Evolutionary conservation across 768 basidiomycete genomes (phyloP).

Genomic region (Tricholoma furcatifolium): DNA sequence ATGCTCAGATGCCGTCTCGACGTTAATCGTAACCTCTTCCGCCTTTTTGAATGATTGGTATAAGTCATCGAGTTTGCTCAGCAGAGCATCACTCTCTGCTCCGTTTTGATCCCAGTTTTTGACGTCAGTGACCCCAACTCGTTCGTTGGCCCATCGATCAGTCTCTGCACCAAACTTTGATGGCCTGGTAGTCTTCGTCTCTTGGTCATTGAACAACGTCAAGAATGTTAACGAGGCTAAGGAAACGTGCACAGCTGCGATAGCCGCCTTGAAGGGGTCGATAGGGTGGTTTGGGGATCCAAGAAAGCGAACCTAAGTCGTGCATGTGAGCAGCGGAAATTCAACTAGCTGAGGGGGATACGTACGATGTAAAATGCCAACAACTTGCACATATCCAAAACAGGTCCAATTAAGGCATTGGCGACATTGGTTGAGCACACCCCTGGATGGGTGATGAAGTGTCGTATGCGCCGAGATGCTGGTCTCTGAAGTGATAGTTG

Average conservation of each 20-base stretch:
- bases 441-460: conserved; percentile 70
- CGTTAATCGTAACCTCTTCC: conserved; percentile 16
- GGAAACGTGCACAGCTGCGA: conserved; percentile 63
- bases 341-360: background rate
- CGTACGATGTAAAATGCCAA: conserved; percentile 65
- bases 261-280: conserved; percentile 58
- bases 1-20: conserved; percentile 11
- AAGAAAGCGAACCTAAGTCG: conserved; percentile 58
- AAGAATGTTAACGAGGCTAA: conserved; percentile 57
- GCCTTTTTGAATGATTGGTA: conserved; percentile 35
- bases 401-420: conserved; percentile 39
- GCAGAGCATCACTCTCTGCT: conserved; percentile 42
- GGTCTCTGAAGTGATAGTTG: conserved; percentile 31
- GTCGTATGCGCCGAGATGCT: conserved; percentile 38
- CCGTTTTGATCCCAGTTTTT: conserved; percentile 50
- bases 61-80: conserved; percentile 56
- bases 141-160: conserved; percentile 52
- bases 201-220: conserved; percentile 29
- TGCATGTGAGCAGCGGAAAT: conserved; percentile 1
- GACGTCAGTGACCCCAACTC: conserved; percentile 49
- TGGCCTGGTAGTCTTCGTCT: conserved; percentile 26
- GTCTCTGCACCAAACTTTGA: conserved; percentile 57
- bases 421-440: conserved; percentile 66
- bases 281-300: conserved; percentile 73
- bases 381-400: conserved; percentile 49